Evolutionary conservation across 768 basidiomycete genomes (phyloP), one percentile per base, ranked within the genome.

Genomic region (Calocybe cyanea): DNA sequence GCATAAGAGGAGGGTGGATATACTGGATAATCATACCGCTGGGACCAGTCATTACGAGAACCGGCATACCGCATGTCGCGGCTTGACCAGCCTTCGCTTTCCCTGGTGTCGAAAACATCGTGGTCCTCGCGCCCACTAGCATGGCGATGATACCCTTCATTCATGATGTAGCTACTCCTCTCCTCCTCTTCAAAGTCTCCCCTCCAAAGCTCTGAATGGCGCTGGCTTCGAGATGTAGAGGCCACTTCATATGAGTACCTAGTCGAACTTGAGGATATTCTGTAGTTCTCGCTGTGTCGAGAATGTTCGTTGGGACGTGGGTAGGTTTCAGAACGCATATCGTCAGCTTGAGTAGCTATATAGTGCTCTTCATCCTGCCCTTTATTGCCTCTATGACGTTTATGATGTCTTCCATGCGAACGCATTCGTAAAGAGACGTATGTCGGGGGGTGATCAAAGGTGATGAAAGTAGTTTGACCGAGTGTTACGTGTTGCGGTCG

Each of bases 331-430:
- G 73, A 60, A 64, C 68, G 71, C 46, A 67, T 57, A 53, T 82
- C 79, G 50, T 80, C 79, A 53, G 56, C 61, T 62, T 72, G 76
- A 58, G 72, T 64, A 63, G 68, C 70, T 54, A 63, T 66, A 61
- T 69, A 73, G 50, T 66, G 63, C 55, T 80, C 76, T 53, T 75
- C 71, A 55, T 75, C 73, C 50, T 63, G 65, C 51, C 67, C 73
- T 59, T 73, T 78, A 63, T 70, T 71, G 45, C 64, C 66, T 61
- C 77, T 75, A 59, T 76, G 73, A 55, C 77, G 70, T 58, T 78
- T 73, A 57, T 70, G 66, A 52, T 68, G 71, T 55, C 69, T 67
- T 56, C 64, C 67, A 48, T 76, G 72, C 31, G 65, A 59, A 46
- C 72, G 71, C 75, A 75, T 75, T 57, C 41, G 51, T 46, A 47